These are phyloP conservation scores for Chalciporus pseudorubinellus DNA, from an alignment of 768 basidiomycete species.

Conservation along the genomic window DNA sequence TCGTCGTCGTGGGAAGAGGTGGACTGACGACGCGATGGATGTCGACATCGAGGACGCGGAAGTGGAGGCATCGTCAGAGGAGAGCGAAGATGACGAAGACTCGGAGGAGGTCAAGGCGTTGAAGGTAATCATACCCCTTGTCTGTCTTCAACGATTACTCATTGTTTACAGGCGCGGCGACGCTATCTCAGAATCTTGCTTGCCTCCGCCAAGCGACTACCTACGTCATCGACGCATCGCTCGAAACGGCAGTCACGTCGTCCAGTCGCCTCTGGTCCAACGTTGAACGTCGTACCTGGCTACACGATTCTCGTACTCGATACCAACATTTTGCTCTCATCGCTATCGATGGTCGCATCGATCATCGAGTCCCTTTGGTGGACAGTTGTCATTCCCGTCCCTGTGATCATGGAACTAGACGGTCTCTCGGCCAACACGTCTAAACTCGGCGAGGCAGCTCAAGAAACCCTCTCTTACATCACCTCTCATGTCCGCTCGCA, in stretches of 20 bases:
- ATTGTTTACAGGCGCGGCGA: constrained; percentile 57
- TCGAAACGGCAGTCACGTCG: constrained; percentile 28
- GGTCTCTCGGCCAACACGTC: constrained; percentile 69
- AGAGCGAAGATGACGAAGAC: constrained; percentile 60
- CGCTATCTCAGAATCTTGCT: constrained; percentile 72
- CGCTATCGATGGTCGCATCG: constrained; percentile 65
- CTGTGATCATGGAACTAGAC: constrained; percentile 96
- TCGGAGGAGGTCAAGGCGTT: constrained; percentile 73
- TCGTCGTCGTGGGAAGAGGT: constrained; percentile 56
- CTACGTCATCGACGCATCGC: constrained; percentile 28
- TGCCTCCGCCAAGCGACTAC: constrained; percentile 38
- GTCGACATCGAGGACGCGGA: constrained; percentile 57
- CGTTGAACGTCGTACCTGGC: constrained; percentile 67
- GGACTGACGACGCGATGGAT: constrained; percentile 71
- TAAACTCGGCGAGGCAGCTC: constrained; percentile 73
- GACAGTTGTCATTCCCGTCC: constrained; percentile 90
- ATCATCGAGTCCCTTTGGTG: constrained; percentile 79
- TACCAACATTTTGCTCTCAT: constrained; percentile 91
- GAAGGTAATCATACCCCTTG: constrained; percentile 51
- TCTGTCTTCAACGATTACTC: constrained; percentile 8
- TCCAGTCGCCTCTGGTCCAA: constrained; percentile 35
- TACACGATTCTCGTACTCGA: constrained; percentile 91
- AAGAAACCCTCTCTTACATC: constrained; percentile 71
- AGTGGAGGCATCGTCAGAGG: constrained; percentile 44
- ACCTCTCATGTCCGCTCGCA: constrained; percentile 73